These are phyloP conservation scores for Kodamaea fukazawae DNA, from an alignment of 805 yeast species.

Conservation along the genomic window DNA sequence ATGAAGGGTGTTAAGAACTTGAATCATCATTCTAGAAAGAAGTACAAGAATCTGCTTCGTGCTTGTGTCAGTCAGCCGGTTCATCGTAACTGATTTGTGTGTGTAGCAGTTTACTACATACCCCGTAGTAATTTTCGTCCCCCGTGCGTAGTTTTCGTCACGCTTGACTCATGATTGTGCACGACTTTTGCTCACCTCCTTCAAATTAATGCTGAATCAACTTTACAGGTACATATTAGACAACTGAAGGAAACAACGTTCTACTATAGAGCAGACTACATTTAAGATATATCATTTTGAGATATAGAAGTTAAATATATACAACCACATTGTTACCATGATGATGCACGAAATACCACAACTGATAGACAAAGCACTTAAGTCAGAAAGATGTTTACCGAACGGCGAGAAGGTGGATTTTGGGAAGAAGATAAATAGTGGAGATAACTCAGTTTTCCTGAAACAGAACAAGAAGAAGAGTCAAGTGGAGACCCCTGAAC, in stretches of 20 bases:
- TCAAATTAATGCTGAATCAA: no score
- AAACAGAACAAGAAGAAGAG: constrained; percentile 9
- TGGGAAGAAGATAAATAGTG: constrained; percentile 17
- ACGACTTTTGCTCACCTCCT: no score
- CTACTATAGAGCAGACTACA: constrained; percentile 5
- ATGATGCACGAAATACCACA: constrained; percentile 36
- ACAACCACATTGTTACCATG: constrained; percentile 15
- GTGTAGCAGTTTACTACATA: no score
- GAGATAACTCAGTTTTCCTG: no score
- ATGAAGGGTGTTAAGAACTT: no score
- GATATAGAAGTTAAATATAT: neutral
- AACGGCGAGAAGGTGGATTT: constrained; percentile 31
- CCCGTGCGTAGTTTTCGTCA: no score
- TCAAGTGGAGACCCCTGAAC: constrained; percentile 6
- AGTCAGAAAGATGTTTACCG: constrained; percentile 22
- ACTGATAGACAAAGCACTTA: constrained; percentile 9
- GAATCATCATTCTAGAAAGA: no score
- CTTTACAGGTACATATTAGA: constrained; percentile 1
- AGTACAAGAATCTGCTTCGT: no score
- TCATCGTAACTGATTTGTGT: no score
- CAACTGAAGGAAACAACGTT: constrained; percentile 2
- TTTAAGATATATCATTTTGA: constrained; percentile 2
- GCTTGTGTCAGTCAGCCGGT: no score
- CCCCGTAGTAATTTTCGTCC: no score
- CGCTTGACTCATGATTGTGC: no score